These are phyloP conservation scores for Cordia subcordata DNA, from an alignment of 257 asterid genomes.

Conservation along the genomic window DNA sequence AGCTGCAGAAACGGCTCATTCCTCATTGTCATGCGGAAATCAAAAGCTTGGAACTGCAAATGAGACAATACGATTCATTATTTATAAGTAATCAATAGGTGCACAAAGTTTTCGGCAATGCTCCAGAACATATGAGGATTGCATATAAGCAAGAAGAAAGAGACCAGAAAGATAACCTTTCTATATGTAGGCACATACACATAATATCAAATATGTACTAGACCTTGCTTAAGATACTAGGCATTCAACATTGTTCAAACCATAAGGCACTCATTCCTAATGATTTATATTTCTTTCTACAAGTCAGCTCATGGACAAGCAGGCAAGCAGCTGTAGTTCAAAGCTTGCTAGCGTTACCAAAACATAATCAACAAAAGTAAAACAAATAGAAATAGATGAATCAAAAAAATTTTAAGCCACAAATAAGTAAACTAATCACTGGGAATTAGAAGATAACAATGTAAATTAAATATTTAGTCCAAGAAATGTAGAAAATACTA, in stretches of 20 bases:
- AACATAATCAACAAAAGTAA: neutral
- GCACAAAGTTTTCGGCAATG: neutral
- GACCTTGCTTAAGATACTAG: no score
- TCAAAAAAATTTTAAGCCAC: neutral
- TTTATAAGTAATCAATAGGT: slow-evolving; percentile 13
- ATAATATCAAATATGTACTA: no score
- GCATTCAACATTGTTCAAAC: neutral
- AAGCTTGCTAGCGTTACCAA: neutral
- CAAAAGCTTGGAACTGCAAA: slow-evolving; percentile 94
- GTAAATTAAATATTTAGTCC: neutral
- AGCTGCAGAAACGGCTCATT: slow-evolving; percentile 97
- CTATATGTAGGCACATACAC: neutral
- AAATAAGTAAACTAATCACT: neutral
- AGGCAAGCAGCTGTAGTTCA: neutral
- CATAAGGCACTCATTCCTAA: slow-evolving; percentile 4
- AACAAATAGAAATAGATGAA: neutral
- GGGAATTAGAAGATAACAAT: neutral
- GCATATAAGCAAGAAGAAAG: neutral
- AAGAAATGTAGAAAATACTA: slow-evolving; percentile 25
- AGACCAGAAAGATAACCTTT: neutral
- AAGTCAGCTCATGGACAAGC: neutral
- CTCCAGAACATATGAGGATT: neutral
- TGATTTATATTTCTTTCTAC: neutral
- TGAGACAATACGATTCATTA: slow-evolving; percentile 6
- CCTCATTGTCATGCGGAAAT: slow-evolving; percentile 92